Conservation (phyloP, 495 filamentous ascomycete species). For the Xylaria nigripes region DNA sequence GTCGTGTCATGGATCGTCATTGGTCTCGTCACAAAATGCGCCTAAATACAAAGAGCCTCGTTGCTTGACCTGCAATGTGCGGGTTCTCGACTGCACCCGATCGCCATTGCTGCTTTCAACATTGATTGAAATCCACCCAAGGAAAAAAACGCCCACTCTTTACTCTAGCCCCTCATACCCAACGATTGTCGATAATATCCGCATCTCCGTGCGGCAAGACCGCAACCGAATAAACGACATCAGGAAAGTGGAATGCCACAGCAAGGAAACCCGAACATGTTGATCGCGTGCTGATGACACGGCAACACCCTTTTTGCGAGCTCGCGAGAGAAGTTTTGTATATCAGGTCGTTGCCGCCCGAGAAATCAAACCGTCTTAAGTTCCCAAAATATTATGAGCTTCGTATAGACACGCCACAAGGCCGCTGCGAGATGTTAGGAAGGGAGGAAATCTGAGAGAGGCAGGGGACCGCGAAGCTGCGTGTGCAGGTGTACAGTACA, state of each 20-base stretch:
- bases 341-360: constrained; percentile 41
- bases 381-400: constrained; percentile 27
- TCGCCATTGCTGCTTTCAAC: constrained; percentile 11
- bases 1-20: constrained; percentile 24
- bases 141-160: constrained; percentile 16
- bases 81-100: constrained; percentile 18
- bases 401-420: constrained; percentile 23
- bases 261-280: constrained; percentile 12
- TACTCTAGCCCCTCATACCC: constrained; percentile 18
- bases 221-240: constrained; percentile 19
- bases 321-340: constrained; percentile 31
- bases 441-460: constrained; percentile 6
- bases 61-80: constrained; percentile 19
- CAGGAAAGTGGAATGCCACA: constrained; percentile 14
- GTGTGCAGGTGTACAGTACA: not conserved
- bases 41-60: constrained; percentile 26
- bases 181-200: constrained; percentile 20
- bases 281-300: not conserved
- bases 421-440: constrained; percentile 17
- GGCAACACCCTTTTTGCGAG: constrained; percentile 15
- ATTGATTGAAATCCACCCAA: constrained; percentile 13
- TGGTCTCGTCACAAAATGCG: constrained; percentile 27
- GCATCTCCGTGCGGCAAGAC: constrained; percentile 17
- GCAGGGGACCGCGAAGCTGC: constrained; percentile 1
- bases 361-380: constrained; percentile 31